Evolutionary conservation across 768 basidiomycete species (phyloP), one percentile per base, ranked within the genome.

Genomic region (Boletellus sp.): DNA sequence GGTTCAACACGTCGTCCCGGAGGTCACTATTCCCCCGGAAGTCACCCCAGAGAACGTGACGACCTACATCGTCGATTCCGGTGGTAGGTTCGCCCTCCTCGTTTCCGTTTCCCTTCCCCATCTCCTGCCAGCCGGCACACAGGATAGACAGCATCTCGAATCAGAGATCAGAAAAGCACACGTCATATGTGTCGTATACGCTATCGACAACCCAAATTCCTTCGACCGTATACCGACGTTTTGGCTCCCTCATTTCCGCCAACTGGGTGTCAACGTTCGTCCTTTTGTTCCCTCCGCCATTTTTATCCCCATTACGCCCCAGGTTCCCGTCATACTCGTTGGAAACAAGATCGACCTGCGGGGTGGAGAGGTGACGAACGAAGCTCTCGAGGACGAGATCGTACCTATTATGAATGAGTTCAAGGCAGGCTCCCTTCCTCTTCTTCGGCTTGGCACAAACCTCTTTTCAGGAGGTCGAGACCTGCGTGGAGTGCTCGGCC

Each of bases 341-440:
- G 95, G 95, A 46, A 99, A 99, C 74, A 99, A 98, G 74, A 99
- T 98, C 40, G 95, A 99, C 69, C 70, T 97, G 42, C 78, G 95
- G 16, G 93, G 91, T 4, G 94, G 94, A 2, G 83, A 90, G 62
- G 91, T 97, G 35, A 93, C 94, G 23, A 95, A 96, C 61, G 85
- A 95, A 64, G 91, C 88, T 3, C 71, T 99, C 52, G 93, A 95
- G 68, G 92, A 88, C 53, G 95, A 98, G 70, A 94, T 98, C 56
- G 70, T 89, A 48, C 95, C 95, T 26, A 93, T 99, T 48, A 99
- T 98, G 95, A 85, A 87, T 57, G 95, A 98, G 69, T 99, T 95
- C 83, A 99, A 99, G 81, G 94, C 85, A 62, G 48, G 71, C 60
- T 22, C 28, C 15, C 23, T 26, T 22, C 44, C 40, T 46, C 32